Base-by-base conservation (phyloP, 768 basidiomycete genomes). In the Calocybe cyanea region DNA sequence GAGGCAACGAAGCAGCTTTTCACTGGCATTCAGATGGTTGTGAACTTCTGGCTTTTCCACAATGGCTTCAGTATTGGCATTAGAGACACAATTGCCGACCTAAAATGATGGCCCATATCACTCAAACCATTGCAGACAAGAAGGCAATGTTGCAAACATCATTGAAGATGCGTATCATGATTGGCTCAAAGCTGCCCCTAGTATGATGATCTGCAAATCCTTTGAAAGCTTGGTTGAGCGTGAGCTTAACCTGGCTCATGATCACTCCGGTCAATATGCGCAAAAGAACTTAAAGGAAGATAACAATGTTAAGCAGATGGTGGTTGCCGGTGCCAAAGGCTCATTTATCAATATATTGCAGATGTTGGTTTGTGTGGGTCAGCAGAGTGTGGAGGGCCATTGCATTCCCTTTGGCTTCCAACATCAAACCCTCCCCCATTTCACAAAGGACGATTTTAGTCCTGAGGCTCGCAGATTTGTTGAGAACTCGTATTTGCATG, bases 301-400 rank as follows among this genome's bases (percentile, higher is more conserved):
- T 69, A 98, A 99, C 76, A 97, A 98, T 57, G 94, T 98, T 72
- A 99, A 98, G 77, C 96, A 98, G 78, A 99, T 99, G 96, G 95
- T 98, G 61, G 92, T 95, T 5, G 94, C 96, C 8, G 96, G 96
- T 19, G 96, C 96, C 10, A 98, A 99, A 68, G 93, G 94, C 67
- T 93, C 93, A 0, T 94, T 92, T 75, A 99, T 98, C 78, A 99
- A 99, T 67, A 97, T 99, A 59, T 98, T 96, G 9, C 96, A 99
- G 69, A 98, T 98, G 96, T 95, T 94, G 14, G 94, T 94, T 46
- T 93, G 93, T 74, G 96, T 99, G 33, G 96, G 96, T 19, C 96
- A 98, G 68, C 95, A 98, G 70, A 87, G 84, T 57, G 95, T 99
- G 42, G 96, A 98, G 67, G 96, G 96, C 55, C 91, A 91, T 56